These are phyloP conservation scores for Zygosaccharomyces pseudobailii DNA, from an alignment of 1,139 yeast species.

Conservation along the genomic window DNA sequence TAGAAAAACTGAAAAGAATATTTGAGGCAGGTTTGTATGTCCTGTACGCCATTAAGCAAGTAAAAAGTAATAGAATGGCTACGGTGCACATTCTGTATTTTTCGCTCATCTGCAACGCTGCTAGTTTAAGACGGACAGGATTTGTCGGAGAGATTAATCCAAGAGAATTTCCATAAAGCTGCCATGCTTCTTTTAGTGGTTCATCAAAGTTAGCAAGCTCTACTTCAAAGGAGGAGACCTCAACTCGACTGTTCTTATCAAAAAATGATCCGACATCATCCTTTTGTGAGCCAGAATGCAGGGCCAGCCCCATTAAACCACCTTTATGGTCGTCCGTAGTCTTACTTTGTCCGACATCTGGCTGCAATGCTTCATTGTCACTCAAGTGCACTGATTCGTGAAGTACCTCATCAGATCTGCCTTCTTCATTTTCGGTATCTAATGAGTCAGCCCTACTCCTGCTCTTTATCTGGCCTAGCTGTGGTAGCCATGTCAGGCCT, in stretches of 20 bases:
- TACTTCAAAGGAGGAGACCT: conserved; percentile 8
- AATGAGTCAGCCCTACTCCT: not conserved
- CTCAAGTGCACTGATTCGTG: not conserved
- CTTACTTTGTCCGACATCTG: conserved; percentile 2
- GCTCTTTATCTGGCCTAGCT: conserved; percentile 8
- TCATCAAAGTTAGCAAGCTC: conserved; percentile 25
- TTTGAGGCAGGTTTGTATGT: conserved; percentile 21
- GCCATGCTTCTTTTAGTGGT: conserved; percentile 10
- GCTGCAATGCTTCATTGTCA: conserved; percentile 1
- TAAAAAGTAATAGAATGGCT: conserved; percentile 41
- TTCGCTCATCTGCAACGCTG: conserved; percentile 26
- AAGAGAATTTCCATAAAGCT: conserved; percentile 41
- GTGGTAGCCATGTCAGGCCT: conserved; percentile 31
- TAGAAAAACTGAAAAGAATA: conserved; percentile 28
- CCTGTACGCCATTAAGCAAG: conserved; percentile 41
- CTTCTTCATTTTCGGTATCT: not conserved
- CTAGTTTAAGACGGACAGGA: conserved; percentile 32
- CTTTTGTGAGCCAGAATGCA: not conserved
- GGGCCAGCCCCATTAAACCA: not conserved
- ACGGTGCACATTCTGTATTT: conserved; percentile 29
- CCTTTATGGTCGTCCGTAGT: not conserved
- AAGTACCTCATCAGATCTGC: not conserved
- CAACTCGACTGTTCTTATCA: conserved; percentile 1
- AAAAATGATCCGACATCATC: conserved; percentile 1
- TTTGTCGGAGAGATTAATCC: conserved; percentile 37